Evolutionary conservation across 257 asterid genomes (phyloP).

Genomic region (Salvia rosmarinus): DNA sequence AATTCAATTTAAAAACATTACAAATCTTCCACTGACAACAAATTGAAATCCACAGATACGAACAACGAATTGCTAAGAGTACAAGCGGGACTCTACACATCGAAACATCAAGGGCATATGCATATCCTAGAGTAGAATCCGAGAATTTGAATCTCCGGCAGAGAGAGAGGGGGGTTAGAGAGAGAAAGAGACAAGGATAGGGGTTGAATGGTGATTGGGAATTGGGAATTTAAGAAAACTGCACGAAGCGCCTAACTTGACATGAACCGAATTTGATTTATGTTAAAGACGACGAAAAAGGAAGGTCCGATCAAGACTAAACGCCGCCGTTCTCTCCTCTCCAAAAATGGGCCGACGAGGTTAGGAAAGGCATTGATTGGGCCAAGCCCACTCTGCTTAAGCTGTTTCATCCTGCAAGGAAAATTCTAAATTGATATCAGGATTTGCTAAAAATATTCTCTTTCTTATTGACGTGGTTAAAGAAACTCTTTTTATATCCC

Average conservation of each 20-base stretch:
- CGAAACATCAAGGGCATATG: conserved; percentile 1
- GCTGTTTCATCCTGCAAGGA: too few relatives aligned
- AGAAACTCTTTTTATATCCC: too few relatives aligned
- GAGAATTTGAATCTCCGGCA: conserved; percentile 13
- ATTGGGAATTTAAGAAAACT: conserved; percentile 30
- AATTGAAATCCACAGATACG: conserved; percentile 31
- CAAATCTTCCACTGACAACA: conserved; percentile 18
- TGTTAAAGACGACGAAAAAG: conserved; percentile 33
- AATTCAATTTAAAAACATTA: conserved; percentile 18
- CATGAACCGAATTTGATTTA: not conserved
- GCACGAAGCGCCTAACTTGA: conserved; percentile 12
- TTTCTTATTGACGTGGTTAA: too few relatives aligned
- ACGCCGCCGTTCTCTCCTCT: conserved; percentile 13
- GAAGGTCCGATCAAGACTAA: conserved; percentile 19
- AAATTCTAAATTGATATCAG: too few relatives aligned
- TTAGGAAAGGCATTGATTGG: too few relatives aligned
- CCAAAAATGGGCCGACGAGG: conserved; percentile 16
- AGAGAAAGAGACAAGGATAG: conserved; percentile 23
- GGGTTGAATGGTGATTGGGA: conserved; percentile 37
- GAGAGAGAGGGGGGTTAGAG: not conserved
- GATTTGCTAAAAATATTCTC: too few relatives aligned
- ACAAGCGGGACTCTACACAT: conserved; percentile 7
- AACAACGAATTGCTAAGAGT: conserved; percentile 19
- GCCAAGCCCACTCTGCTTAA: too few relatives aligned
- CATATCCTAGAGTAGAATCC: not conserved